These are phyloP conservation scores for Allium cepa DNA, from an alignment of 106 monocot genomes.

Conservation along the genomic window DNA sequence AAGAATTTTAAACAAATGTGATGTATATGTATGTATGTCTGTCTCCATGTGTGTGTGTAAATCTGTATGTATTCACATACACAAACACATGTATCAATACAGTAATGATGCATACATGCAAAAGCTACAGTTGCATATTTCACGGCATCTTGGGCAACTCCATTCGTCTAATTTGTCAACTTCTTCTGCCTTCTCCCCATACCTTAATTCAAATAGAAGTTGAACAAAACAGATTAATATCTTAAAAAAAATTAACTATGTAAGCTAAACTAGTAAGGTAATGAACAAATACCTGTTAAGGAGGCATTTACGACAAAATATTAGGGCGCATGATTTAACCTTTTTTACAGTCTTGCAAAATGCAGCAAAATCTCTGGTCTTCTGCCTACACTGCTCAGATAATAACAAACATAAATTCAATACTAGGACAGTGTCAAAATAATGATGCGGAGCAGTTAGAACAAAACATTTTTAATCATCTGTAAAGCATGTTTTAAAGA, in stretches of 20 bases:
- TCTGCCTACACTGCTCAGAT: conserved; percentile 17
- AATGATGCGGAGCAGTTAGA: no score
- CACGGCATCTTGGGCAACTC: conserved; percentile 20
- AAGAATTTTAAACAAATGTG: no score
- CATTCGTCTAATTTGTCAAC: conserved; percentile 8
- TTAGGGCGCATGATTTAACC: conserved; percentile 12
- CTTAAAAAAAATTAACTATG: neutral
- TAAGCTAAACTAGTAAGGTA: neutral
- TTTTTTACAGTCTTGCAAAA: conserved; percentile 10
- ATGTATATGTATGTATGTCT: no score
- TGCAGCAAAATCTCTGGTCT: conserved; percentile 16
- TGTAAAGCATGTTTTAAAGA: no score
- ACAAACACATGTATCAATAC: no score
- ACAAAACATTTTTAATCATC: no score
- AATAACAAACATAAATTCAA: no score
- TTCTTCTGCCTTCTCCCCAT: conserved; percentile 14
- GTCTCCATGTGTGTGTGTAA: neutral
- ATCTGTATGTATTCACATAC: neutral
- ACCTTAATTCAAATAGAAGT: conserved; percentile 5
- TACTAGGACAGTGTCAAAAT: no score
- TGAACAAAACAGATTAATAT: neutral
- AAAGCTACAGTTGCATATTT: conserved; percentile 22
- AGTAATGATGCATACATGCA: conserved; percentile 8
- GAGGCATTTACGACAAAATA: conserved; percentile 22
- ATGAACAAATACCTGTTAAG: conserved; percentile 11